Base-by-base conservation (phyloP, 345 rosid genomes). In the Ceriops zippeliana region DNA sequence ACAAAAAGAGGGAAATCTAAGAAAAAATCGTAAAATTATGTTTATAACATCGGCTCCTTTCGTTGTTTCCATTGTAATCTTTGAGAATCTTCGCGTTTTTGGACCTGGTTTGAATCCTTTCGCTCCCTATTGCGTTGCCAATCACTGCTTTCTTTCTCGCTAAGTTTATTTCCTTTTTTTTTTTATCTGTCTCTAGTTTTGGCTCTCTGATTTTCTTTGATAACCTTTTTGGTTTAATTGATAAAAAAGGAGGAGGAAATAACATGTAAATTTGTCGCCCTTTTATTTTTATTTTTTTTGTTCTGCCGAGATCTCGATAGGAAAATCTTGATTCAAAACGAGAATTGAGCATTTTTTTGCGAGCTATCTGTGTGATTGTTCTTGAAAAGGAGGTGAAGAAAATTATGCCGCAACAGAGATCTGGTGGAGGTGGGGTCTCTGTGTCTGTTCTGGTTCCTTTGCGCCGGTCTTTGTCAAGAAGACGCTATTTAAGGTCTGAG, bases 91-190 rank as follows among this genome's bases (percentile, higher is more conserved):
- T 58, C 91, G 96, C 72, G 96, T 78, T 57, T 79, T 95, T 49
- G 99, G 97, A 21, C 97, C 99, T 58, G 96, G 87, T 57, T 84
- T 91, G 90, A 95, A 91, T 90, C 97, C 97, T 1, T 87, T 85
- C 77, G 75, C 84, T 75, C 99, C 99, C 5, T 89, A 82, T 75
- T 95, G 99, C 87, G 56, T 95, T 24, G 97, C 96, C 75, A 80
- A 95, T 90, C 89, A 95, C 85, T 83, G 78, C 13, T 3, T 61
- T 54, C 74, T 83, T 67, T 85, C 88, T 76, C 88, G 90, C 71
- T 85, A 85, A 84, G 61, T 82, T 3, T 15, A 4, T 69, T 52
- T 4, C 66, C 21, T 16, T 4, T 34, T 1, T 11, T 17, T 75
- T 56, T n/a, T 30, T 22, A 0, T 22, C 24, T 22, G 24, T 35